Evolutionary conservation across 441 rosid species (phyloP), one percentile per base, ranked within the genome.

Genomic region (Pelargonium australe): DNA sequence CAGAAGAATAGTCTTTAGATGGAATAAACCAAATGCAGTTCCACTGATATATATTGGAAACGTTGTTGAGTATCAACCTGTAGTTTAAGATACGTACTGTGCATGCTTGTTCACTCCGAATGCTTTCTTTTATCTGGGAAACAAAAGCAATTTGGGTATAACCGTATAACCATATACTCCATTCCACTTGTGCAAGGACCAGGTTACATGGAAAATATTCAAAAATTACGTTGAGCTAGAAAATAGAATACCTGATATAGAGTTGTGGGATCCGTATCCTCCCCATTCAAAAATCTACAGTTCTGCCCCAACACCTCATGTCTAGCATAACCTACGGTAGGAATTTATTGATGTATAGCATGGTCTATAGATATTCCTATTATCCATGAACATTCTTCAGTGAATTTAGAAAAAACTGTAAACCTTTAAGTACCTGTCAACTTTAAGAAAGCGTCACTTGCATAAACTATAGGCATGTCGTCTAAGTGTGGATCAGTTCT

Each of bases 1-100:
- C 53, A 28, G 34, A 4, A 75, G 63, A 44, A 14, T 31, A 55
- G 43, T 16, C 34, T 28, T 28, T 28, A 28, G 34, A 28, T 28
- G 3, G 34, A 28, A 28, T 4, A 28, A 28, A 28, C 34, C 40
- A 34, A 75, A 61, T 25, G 51, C 51, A 55, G 63, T 58, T 71
- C 43, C 63, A 51, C 20, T n/a, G 72, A 45, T 64, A 44, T 61
- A 44, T 20, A 60, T 51, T 34, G 47, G 34, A 82, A 76, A 77
- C 70, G 72, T 40, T 51, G 80, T 68, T 57, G 78, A 84, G 87
- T 70, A 76, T 84, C 80, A 84, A 93, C 97, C 98, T 93, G 98
- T 90, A 91, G 79, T 85, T 88, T 81, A 93, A 83, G 78, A 93
- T 85, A 78, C 89, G 89, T 78, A 89, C 96, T 77, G 98, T 89